Evolutionary conservation across 2,329 filamentous ascomycete genomes (phyloP).

Genomic region (Cladophialophora yegresii): DNA sequence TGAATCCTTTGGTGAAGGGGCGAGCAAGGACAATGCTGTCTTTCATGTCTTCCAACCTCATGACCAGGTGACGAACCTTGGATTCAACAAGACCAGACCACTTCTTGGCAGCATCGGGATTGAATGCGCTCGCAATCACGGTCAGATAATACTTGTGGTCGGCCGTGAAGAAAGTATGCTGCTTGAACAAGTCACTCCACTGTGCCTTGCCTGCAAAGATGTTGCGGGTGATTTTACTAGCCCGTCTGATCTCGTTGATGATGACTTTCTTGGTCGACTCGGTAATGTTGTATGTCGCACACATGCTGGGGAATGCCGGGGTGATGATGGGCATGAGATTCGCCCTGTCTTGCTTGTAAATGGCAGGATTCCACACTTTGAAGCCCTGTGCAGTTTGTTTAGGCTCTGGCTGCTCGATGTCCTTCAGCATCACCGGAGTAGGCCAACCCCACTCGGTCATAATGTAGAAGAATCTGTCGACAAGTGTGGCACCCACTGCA

Average conservation of each 20-base stretch:
- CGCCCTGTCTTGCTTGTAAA: constrained; percentile 76
- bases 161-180: constrained; percentile 88
- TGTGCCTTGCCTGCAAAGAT: constrained; percentile 74
- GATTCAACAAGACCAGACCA: constrained; percentile 95
- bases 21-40: constrained; percentile 76
- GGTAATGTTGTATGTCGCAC: constrained; percentile 91
- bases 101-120: constrained; percentile 77
- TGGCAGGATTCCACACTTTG: constrained; percentile 88
- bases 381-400: constrained; percentile 54
- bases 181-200: constrained; percentile 87
- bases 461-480: constrained; percentile 92
- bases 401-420: constrained; percentile 77
- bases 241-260: constrained; percentile 76
- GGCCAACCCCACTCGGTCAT: constrained; percentile 94
- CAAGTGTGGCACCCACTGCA: constrained; percentile 82
- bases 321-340: constrained; percentile 99
- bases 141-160: constrained; percentile 96
- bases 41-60: constrained; percentile 75
- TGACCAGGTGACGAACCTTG: constrained; percentile 82
- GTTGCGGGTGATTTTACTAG: constrained; percentile 72
- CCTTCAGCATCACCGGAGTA: constrained; percentile 84
- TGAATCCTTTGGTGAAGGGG: constrained; percentile 90
- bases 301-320: constrained; percentile 96
- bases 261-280: constrained; percentile 83
- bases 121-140: constrained; percentile 78